Conservation (phyloP, 1,284 basidiomycete genomes). For the Puccinia brachypodii region DNA sequence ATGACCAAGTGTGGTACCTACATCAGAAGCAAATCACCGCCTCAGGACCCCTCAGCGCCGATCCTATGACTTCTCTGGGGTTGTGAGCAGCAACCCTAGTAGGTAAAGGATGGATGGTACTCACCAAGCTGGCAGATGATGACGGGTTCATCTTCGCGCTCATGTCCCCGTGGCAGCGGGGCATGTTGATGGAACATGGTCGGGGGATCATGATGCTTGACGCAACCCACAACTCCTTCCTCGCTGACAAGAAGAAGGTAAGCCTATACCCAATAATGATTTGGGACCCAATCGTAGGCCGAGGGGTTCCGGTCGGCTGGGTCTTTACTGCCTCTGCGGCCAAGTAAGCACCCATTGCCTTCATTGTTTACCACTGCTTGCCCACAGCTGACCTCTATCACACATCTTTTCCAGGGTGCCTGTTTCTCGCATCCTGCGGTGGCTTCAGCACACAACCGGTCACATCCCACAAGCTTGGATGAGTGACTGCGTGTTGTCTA, state of each 20-base stretch:
- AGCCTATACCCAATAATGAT: constrained; percentile 1
- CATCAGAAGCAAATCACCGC: too few relatives aligned
- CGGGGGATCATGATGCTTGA: background rate
- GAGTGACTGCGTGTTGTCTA: background rate
- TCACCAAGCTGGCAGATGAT: too few relatives aligned
- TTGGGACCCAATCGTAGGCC: background rate
- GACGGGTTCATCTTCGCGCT: background rate
- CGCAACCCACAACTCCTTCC: background rate
- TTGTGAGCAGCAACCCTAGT: too few relatives aligned
- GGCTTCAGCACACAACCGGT: background rate
- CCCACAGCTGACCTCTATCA: background rate
- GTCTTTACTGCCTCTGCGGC: background rate
- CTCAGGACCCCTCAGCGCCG: too few relatives aligned
- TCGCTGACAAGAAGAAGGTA: background rate
- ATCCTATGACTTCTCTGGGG: too few relatives aligned
- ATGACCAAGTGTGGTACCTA: too few relatives aligned
- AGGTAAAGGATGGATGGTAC: too few relatives aligned
- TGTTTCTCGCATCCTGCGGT: background rate
- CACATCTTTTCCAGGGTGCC: background rate
- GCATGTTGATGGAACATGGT: background rate
- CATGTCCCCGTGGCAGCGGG: background rate
- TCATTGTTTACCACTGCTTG: background rate
- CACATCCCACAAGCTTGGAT: background rate
- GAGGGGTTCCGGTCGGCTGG: background rate
- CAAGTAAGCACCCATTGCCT: background rate